Evolutionary conservation across 352 stramenopile species (phyloP).

Genomic region (Peronospora belbahrii): DNA sequence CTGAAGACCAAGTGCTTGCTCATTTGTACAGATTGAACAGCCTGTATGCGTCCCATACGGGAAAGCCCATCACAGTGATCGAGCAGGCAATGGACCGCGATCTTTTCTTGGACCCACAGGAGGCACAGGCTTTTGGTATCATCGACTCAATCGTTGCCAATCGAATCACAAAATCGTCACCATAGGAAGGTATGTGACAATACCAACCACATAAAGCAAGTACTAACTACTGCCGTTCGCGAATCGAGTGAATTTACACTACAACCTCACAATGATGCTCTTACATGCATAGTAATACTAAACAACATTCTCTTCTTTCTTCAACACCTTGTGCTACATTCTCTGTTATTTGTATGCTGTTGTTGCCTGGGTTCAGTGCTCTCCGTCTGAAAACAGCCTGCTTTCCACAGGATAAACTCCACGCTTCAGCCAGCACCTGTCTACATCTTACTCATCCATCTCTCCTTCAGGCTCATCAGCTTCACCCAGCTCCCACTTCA

Average conservation of each 20-base stretch:
- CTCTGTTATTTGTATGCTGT: slow-evolving; percentile 24
- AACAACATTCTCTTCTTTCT: background rate
- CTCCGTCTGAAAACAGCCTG: slow-evolving; percentile 4
- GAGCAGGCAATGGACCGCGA: slow-evolving; percentile 85
- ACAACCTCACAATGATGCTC: background rate
- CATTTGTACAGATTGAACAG: slow-evolving; percentile 51
- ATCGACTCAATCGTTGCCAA: slow-evolving; percentile 78
- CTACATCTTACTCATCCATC: slow-evolving; percentile 60
- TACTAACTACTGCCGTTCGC: background rate
- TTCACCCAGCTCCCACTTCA: slow-evolving; percentile 78
- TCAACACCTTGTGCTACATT: slow-evolving; percentile 13
- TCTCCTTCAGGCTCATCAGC: slow-evolving; percentile 72
- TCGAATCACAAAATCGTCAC: slow-evolving; percentile 20
- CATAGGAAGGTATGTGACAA: slow-evolving; percentile 2
- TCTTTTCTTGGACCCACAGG: slow-evolving; percentile 75
- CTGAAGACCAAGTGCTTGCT: slow-evolving; percentile 2
- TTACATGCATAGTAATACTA: background rate
- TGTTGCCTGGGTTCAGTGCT: slow-evolving; percentile 19
- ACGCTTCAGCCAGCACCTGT: slow-evolving; percentile 1
- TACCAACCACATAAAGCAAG: background rate
- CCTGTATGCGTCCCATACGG: slow-evolving; percentile 64
- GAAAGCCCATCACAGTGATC: slow-evolving; percentile 66
- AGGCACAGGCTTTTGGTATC: slow-evolving; percentile 74
- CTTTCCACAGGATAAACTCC: background rate
- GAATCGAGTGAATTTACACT: background rate